Evolutionary conservation across 257 asterid species (phyloP).

Genomic region (Salvia hispanica): DNA sequence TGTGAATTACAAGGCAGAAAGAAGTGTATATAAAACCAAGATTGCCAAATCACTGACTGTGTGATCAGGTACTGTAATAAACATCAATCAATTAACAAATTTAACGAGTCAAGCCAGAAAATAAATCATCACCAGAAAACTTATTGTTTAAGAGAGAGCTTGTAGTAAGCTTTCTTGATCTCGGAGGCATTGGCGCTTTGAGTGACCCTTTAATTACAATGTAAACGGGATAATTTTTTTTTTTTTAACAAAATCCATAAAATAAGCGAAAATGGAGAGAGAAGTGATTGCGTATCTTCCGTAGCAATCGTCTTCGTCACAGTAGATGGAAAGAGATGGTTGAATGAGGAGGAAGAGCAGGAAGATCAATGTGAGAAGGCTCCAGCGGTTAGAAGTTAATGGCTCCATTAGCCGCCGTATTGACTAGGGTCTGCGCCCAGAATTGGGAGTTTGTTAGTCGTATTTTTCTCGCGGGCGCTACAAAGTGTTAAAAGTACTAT

Average conservation of each 20-base stretch:
- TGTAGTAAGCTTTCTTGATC: conserved; percentile 61
- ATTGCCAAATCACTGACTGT: neutral
- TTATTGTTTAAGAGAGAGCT: conserved; percentile 84
- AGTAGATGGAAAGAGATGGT: conserved; percentile 79
- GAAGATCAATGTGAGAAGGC: conserved; percentile 43
- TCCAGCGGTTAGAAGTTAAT: conserved; percentile 53
- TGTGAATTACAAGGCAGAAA: conserved; percentile 1
- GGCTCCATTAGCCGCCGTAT: conserved; percentile 59
- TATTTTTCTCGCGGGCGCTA: too few species aligned
- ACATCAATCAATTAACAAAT: neutral
- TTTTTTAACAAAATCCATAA: neutral
- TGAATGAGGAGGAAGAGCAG: conserved; percentile 56
- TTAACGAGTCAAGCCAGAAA: neutral
- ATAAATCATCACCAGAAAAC: conserved; percentile 13
- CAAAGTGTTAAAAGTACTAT: too few species aligned
- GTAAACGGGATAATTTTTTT: neutral
- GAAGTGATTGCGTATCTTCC: conserved; percentile 57
- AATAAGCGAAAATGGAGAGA: conserved; percentile 3
- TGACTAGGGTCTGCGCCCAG: conserved; percentile 16
- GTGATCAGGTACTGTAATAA: neutral
- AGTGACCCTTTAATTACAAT: conserved; percentile 49
- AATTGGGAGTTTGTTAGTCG: conserved; percentile 8
- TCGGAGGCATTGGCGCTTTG: conserved; percentile 58
- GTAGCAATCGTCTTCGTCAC: conserved; percentile 94
- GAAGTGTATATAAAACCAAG: neutral